Evolutionary conservation across 2,329 filamentous ascomycete species (phyloP).

Genomic region (Monosporascus sp.): DNA sequence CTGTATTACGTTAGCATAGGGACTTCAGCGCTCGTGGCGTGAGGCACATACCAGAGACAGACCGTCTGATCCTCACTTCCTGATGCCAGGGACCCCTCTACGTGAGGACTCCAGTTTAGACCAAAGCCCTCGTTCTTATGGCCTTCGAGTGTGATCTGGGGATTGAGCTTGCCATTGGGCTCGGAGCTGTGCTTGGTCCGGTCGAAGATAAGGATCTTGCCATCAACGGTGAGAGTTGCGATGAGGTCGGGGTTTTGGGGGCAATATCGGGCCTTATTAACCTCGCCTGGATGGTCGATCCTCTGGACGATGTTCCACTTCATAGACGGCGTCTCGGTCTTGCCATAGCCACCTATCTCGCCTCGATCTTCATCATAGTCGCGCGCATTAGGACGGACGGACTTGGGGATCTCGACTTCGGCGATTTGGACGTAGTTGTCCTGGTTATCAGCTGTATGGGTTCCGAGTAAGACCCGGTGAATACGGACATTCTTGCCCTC

Average conservation of each 20-base stretch:
- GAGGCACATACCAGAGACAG: conserved; percentile 66
- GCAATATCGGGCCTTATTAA: conserved; percentile 98
- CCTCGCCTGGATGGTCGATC: conserved; percentile 93
- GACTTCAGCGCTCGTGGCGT: not conserved
- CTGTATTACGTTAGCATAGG: conserved; percentile 33
- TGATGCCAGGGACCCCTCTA: conserved; percentile 75
- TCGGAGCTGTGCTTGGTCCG: conserved; percentile 84
- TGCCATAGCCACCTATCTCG: conserved; percentile 90
- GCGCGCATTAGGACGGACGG: conserved; percentile 64
- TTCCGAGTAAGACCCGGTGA: conserved; percentile 88
- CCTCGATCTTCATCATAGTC: conserved; percentile 90
- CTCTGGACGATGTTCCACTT: conserved; percentile 91
- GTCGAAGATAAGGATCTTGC: conserved; percentile 88
- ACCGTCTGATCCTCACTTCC: conserved; percentile 92
- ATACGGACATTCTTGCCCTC: conserved; percentile 82
- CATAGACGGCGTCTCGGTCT: conserved; percentile 67
- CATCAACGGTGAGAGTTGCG: conserved; percentile 84
- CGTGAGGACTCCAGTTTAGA: conserved; percentile 84
- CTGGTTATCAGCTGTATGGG: conserved; percentile 82
- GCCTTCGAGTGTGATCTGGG: conserved; percentile 79
- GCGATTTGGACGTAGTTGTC: conserved; percentile 94
- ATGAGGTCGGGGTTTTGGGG: conserved; percentile 97
- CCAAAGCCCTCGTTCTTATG: conserved; percentile 89
- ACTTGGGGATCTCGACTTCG: conserved; percentile 86
- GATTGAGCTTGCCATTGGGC: conserved; percentile 68